Conservation (phyloP, 768 basidiomycete genomes). For the Auriculariales sp. region DNA sequence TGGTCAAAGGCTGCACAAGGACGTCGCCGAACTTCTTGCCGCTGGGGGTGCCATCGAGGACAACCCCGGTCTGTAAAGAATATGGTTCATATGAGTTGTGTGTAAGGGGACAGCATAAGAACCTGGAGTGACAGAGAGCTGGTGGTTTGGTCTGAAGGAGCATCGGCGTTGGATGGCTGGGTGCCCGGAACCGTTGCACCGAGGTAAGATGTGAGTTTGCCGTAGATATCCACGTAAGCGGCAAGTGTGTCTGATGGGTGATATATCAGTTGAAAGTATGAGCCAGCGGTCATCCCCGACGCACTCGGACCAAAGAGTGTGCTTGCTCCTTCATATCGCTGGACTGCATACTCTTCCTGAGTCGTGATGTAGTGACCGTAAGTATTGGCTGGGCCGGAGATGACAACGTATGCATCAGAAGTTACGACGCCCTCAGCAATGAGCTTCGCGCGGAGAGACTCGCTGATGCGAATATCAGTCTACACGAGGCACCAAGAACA, state of each 20-base stretch:
- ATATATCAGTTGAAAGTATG: background rate
- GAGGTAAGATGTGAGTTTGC: conserved; percentile 47
- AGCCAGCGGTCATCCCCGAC: conserved; percentile 13
- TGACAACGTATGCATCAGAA: conserved; percentile 55
- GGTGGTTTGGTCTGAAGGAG: conserved; percentile 48
- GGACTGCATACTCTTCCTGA: conserved; percentile 55
- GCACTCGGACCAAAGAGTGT: conserved; percentile 62
- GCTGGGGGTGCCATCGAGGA: conserved; percentile 42
- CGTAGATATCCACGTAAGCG: conserved; percentile 66
- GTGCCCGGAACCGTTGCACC: conserved; percentile 25
- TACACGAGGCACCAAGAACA: too few relatives aligned
- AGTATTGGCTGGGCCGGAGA: conserved; percentile 72
- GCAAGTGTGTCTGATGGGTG: conserved; percentile 46
- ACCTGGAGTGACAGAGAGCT: conserved; percentile 59
- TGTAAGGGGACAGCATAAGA: conserved; percentile 2
- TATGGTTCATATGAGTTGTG: background rate
- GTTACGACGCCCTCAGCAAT: conserved; percentile 51
- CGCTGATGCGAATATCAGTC: too few relatives aligned
- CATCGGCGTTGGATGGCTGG: conserved; percentile 44
- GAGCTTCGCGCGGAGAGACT: conserved; percentile 49
- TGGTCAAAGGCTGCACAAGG: conserved; percentile 26
- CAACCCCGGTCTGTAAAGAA: conserved; percentile 35
- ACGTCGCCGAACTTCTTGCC: conserved; percentile 50
- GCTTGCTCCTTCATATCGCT: conserved; percentile 73
- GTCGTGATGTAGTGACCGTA: conserved; percentile 66